A percentile compares a stretch with the other conserved stretches of the same genome.
Evolutionary conservation across 1,284 basidiomycete genomes (phyloP).

Genomic region (Sanghuangporus baumii): DNA sequence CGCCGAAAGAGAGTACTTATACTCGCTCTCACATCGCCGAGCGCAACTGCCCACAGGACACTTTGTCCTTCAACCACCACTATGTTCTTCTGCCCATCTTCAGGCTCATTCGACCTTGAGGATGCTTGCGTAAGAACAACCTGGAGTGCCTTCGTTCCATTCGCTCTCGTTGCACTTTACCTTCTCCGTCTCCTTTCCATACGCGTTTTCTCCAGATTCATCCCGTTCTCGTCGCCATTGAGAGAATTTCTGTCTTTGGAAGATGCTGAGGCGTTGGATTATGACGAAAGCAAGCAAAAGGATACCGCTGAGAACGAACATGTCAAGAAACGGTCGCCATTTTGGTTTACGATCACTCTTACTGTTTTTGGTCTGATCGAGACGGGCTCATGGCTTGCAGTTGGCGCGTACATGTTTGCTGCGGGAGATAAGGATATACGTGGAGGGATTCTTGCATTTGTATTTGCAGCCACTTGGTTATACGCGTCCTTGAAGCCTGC

Average conservation of each 20-base stretch:
- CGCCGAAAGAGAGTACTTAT: too few relatives aligned
- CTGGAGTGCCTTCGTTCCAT: slow-evolving; percentile 52
- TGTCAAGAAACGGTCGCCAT: slow-evolving; percentile 23
- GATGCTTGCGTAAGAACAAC: slow-evolving; percentile 48
- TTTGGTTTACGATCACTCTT: slow-evolving; percentile 54
- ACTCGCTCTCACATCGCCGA: too few relatives aligned
- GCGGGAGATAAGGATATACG: slow-evolving; percentile 25
- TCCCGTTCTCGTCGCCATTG: slow-evolving; percentile 33
- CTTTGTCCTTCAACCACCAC: background rate
- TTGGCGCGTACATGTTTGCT: slow-evolving; percentile 38
- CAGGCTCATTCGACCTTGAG: slow-evolving; percentile 37
- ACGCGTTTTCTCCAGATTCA: slow-evolving; percentile 20
- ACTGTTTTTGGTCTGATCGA: slow-evolving; percentile 44
- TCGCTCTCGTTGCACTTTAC: slow-evolving; percentile 39
- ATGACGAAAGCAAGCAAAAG: slow-evolving; percentile 16
- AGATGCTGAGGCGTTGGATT: slow-evolving; percentile 52
- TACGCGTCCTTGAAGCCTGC: slow-evolving; percentile 45
- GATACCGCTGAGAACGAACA: background rate
- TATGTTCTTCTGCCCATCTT: slow-evolving; percentile 1
- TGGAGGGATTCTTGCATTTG: slow-evolving; percentile 28
- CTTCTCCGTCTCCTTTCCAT: slow-evolving; percentile 33
- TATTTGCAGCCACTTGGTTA: slow-evolving; percentile 49
- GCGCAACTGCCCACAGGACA: too few relatives aligned
- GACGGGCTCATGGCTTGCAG: slow-evolving; percentile 44
- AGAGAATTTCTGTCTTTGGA: slow-evolving; percentile 44